These are phyloP conservation scores for Tetrapisispora pingtungensis DNA, from an alignment of 805 yeast genomes.

Conservation along the genomic window DNA sequence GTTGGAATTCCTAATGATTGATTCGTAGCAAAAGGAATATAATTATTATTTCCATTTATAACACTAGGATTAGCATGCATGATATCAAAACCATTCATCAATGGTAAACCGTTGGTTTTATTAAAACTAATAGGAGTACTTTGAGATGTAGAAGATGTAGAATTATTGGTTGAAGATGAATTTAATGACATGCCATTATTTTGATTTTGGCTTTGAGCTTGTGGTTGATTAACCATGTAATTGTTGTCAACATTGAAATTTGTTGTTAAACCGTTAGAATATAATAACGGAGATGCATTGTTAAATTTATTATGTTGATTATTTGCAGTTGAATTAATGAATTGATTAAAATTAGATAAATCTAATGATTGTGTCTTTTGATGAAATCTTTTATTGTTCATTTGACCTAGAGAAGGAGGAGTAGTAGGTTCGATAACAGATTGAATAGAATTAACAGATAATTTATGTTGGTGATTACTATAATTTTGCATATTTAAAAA, in stretches of 20 bases:
- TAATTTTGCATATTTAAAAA: slow-evolving; percentile 4
- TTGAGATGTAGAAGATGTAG: slow-evolving; percentile 14
- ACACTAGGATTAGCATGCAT: background rate
- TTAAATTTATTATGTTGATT: background rate
- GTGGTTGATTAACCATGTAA: background rate
- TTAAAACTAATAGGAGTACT: slow-evolving; percentile 14
- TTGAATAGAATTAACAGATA: slow-evolving; percentile 11
- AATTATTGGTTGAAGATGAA: background rate
- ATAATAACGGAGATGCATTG: background rate
- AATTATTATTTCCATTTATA: slow-evolving; percentile 4
- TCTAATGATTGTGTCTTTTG: slow-evolving; percentile 21
- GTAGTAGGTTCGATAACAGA: slow-evolving; percentile 6
- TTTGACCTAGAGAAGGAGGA: slow-evolving; percentile 7
- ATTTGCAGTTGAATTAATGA: slow-evolving; percentile 11
- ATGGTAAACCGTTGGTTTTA: slow-evolving; percentile 15
- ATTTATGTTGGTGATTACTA: slow-evolving; percentile 18
- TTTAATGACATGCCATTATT: background rate
- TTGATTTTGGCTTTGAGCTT: background rate
- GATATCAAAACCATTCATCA: slow-evolving; percentile 28
- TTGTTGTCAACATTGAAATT: background rate
- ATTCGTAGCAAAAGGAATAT: slow-evolving; percentile 2
- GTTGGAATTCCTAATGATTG: background rate
- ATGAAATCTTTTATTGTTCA: slow-evolving; percentile 10
- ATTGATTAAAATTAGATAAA: slow-evolving; percentile 22
- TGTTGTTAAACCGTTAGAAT: background rate